Percentiles rank a stretch among this genome's conserved stretches.
These are phyloP conservation scores for Vitis rupestris DNA, from an alignment of 164 flowering plant species.

Conservation along the genomic window DNA sequence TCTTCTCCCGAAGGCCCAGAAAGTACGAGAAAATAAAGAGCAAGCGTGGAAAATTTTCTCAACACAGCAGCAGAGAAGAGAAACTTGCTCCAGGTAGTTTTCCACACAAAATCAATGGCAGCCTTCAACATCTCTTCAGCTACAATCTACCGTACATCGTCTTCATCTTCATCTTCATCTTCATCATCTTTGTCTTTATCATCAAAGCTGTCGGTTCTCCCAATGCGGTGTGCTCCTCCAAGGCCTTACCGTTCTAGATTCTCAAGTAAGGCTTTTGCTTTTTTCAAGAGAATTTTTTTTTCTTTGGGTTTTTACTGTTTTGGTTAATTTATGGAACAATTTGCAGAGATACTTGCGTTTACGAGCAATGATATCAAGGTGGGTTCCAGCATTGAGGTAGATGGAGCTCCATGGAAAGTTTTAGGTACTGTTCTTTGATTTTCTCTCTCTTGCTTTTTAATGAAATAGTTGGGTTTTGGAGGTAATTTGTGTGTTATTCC, in stretches of 20 bases:
- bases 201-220: slow-evolving; percentile 24
- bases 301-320: background rate
- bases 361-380: slow-evolving; percentile 88
- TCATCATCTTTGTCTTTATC: slow-evolving; percentile 18
- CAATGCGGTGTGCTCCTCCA: slow-evolving; percentile 18
- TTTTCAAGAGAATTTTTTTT: background rate
- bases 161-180: slow-evolving; percentile 13
- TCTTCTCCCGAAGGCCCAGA: too few species aligned
- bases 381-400: slow-evolving; percentile 76
- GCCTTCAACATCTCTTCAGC: slow-evolving; percentile 23
- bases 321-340: background rate
- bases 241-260: slow-evolving; percentile 25
- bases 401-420: slow-evolving; percentile 87
- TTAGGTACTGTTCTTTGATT: slow-evolving; percentile 42
- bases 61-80: too few species aligned
- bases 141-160: slow-evolving; percentile 20
- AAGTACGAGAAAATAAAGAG: too few species aligned
- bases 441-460: background rate
- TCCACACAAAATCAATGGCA: slow-evolving; percentile 14
- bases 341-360: slow-evolving; percentile 60
- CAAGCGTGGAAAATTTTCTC: too few species aligned
- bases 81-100: too few species aligned
- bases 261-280: slow-evolving; percentile 32
- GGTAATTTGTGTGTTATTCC: background rate
- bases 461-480: too few species aligned